These are phyloP conservation scores for Phytopythium oedochilum DNA, from an alignment of 352 stramenopile species.

Conservation along the genomic window DNA sequence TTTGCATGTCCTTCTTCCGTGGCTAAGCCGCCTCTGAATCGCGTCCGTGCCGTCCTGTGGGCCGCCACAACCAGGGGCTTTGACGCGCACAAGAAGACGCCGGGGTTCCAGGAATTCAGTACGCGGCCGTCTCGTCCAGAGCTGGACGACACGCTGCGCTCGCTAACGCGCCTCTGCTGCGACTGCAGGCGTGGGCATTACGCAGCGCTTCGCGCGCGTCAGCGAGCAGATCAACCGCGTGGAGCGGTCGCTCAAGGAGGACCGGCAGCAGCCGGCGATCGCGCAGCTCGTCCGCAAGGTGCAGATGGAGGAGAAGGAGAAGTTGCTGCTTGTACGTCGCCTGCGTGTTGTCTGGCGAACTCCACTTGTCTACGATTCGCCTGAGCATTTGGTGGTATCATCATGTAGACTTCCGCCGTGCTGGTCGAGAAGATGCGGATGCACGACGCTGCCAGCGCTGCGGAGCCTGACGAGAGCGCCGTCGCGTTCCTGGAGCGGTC, in stretches of 20 bases:
- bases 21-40: background rate
- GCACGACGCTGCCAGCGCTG: conserved; percentile 23
- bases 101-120: conserved; percentile 66
- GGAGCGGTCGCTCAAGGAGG: conserved; percentile 34
- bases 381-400: no score
- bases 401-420: conserved; percentile 75
- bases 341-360: no score
- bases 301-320: conserved; percentile 78
- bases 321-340: conserved; percentile 57
- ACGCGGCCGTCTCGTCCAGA: conserved; percentile 10
- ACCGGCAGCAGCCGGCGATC: conserved; percentile 29
- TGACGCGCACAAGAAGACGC: conserved; percentile 53
- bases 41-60: background rate
- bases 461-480: conserved; percentile 40
- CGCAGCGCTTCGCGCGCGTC: conserved; percentile 49
- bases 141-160: no score
- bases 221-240: conserved; percentile 70
- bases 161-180: no score
- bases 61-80: conserved; percentile 46
- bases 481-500: conserved; percentile 62
- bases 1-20: background rate
- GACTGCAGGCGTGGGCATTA: conserved; percentile 68
- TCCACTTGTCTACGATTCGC: no score
- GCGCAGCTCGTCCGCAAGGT: conserved; percentile 67
- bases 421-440: conserved; percentile 82